Conservation (phyloP, 2,329 filamentous ascomycete species). For the Trichoderma sp. region DNA sequence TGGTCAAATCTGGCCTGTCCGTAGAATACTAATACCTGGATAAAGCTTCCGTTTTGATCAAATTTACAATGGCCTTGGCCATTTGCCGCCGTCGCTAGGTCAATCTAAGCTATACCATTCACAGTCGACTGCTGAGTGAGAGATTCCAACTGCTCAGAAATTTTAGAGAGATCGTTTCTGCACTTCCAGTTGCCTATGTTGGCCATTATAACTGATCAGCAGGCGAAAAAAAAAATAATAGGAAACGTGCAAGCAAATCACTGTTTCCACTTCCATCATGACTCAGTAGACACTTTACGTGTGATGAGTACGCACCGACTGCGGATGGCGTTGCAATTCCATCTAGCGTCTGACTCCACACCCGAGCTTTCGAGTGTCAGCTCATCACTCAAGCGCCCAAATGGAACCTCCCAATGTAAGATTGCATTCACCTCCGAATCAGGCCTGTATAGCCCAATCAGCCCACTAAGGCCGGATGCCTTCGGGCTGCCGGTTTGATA, state of each 20-base stretch:
- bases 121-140: background rate
- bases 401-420: background rate
- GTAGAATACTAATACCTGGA: background rate
- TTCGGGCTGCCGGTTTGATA: background rate
- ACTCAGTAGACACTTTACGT: background rate
- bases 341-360: background rate
- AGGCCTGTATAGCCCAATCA: background rate
- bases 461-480: background rate
- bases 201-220: background rate
- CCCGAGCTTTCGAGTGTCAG: background rate
- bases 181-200: background rate
- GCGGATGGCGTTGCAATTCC: background rate
- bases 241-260: background rate
- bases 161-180: background rate
- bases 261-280: background rate
- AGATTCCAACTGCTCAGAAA: background rate
- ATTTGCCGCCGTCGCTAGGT: background rate
- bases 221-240: background rate
- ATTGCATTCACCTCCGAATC: background rate
- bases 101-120: background rate
- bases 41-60: background rate
- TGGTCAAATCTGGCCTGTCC: background rate
- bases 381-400: background rate
- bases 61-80: background rate
- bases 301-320: background rate